phyloP scores from a whole-genome alignment of 192 early-diverging fungal species.

The Backusella westeae region DNA sequence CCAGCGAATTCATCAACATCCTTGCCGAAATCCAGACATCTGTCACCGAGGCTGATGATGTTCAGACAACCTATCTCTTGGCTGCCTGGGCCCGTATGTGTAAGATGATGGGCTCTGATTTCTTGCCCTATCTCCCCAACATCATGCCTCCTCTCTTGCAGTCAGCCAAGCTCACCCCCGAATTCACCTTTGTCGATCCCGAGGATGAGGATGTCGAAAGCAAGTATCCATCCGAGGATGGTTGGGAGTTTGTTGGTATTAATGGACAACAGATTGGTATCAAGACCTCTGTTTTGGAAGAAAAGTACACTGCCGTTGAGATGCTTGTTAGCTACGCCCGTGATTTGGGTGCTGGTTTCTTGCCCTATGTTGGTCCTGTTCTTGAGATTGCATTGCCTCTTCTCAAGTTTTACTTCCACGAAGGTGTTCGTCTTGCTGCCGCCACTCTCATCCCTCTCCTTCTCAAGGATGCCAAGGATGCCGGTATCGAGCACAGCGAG shows the following conservation, averaged over 20 bases:
- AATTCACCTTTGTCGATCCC: slow-evolving; percentile 84
- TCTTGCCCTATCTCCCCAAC: slow-evolving; percentile 87
- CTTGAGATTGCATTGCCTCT: slow-evolving; percentile 87
- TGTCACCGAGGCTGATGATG: slow-evolving; percentile 89
- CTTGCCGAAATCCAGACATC: slow-evolving; percentile 77
- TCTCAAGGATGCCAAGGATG: slow-evolving; percentile 59
- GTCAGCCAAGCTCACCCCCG: slow-evolving; percentile 88
- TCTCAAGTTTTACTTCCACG: slow-evolving; percentile 97
- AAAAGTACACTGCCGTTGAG: slow-evolving; percentile 97
- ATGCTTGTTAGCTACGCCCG: slow-evolving; percentile 95
- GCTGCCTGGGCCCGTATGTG: slow-evolving; percentile 97
- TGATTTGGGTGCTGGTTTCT: slow-evolving; percentile 88
- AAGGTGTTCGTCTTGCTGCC: slow-evolving; percentile 91
- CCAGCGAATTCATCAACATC: slow-evolving; percentile 76
- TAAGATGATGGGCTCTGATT: slow-evolving; percentile 91
- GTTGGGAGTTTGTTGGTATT: slow-evolving; percentile 94
- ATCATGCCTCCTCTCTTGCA: slow-evolving; percentile 91
- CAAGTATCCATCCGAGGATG: slow-evolving; percentile 93
- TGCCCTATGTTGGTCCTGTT: slow-evolving; percentile 77
- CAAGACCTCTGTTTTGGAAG: slow-evolving; percentile 93
- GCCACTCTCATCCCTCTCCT: slow-evolving; percentile 80
- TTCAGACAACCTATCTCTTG: slow-evolving; percentile 89
- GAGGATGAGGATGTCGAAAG: slow-evolving; percentile 74
- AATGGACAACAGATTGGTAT: slow-evolving; percentile 96
- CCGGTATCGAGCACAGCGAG: slow-evolving; percentile 48